Base-by-base conservation (phyloP, 2,329 filamentous ascomycete genomes). In the Penicillium frequentans region DNA sequence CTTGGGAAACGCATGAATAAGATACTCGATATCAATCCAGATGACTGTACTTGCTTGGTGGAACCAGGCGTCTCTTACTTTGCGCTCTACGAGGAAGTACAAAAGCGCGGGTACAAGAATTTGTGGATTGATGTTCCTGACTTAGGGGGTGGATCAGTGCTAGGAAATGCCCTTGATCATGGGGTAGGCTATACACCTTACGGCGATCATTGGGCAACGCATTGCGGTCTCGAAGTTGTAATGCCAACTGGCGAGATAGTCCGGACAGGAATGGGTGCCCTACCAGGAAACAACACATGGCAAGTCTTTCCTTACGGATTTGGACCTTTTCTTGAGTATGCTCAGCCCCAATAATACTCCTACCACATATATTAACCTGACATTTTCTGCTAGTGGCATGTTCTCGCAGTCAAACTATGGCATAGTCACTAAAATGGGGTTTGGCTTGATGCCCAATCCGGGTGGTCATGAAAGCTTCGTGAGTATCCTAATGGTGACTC, bases 51-150 rank as follows among this genome's bases (percentile, higher is more conserved):
- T 13, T 24, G 21, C 24, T 68, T 85, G 0, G 75, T 86, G 5
- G 82, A 85, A 64, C 83, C 83, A 0, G 83, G 83, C 1, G 83
- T 85, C 0, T 81, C 82, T 0, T 85, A 79, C 63, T 77, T 79
- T 54, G 76, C 43, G 21, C 23, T 51, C 67, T 83, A n/a, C 69
- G 75, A 58, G 6, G 27, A 55, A 39, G 50, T 35, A 14, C 33
- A 35, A 16, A 35, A 13, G 13, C 33, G 33, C 9, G 33, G 33
- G 10, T 35, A 35, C 33, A 35, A 35, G 14, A 13, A 35, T 14
- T 9, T 35, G 10, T 35, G 33, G 33, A 14, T 35, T 35, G 33
- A 35, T 35, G 33, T 49, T 9, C 59, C 63, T 26, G 59, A 52
- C 14, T 16, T 49, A 10, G 46, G 46, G 5, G 46, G 46, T 7